A percentile compares a stretch with the other conserved stretches of the same genome.
Conservation (phyloP, 2,329 filamentous ascomycete species). For the Cadophora sp. region DNA sequence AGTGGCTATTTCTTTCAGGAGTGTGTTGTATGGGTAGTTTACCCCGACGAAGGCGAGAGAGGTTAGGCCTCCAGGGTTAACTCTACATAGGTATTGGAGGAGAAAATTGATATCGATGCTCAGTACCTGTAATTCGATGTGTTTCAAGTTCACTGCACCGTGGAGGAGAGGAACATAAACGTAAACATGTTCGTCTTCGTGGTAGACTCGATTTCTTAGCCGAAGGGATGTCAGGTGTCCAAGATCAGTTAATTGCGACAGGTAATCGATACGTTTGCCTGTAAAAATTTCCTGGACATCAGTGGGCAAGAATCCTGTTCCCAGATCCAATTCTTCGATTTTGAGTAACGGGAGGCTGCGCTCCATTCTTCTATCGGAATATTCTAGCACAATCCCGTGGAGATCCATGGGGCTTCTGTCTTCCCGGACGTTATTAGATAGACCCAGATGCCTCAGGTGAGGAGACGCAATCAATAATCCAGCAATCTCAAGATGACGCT, state of each 20-base stretch:
- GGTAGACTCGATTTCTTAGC: neutral
- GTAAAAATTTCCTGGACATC: neutral
- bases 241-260: slow-evolving; percentile 10
- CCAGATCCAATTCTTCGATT: slow-evolving; percentile 1
- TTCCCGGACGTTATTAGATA: neutral
- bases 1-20: neutral
- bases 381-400: neutral
- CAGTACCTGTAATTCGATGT: neutral
- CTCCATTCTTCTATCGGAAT: neutral
- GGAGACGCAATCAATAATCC: neutral
- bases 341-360: neutral
- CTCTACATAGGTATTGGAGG: neutral
- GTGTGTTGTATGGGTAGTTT: neutral
- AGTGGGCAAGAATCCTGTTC: neutral
- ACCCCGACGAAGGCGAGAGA: slow-evolving; percentile 6
- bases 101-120: neutral
- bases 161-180: slow-evolving; percentile 1
- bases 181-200: neutral
- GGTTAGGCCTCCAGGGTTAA: neutral
- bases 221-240: neutral
- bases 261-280: neutral
- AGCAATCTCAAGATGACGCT: neutral
- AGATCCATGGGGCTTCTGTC: neutral
- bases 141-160: neutral
- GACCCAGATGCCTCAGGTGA: slow-evolving; percentile 1